Base-by-base conservation (phyloP, 2,329 filamentous ascomycete genomes). In the Parafenestella ontariensis region DNA sequence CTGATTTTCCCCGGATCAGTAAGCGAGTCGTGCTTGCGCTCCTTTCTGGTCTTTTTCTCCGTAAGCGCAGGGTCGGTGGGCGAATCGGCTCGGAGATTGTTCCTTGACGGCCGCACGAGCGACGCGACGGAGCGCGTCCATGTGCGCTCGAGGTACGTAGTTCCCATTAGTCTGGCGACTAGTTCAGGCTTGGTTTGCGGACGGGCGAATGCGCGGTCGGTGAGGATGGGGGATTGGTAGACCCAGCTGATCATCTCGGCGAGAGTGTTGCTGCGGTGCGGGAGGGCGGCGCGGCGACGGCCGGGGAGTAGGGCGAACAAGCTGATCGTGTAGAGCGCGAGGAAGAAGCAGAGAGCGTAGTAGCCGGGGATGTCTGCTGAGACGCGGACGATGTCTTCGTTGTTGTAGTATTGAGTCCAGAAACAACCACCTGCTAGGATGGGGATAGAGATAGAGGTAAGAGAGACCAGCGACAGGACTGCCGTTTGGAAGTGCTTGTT, bases 241-340 rank as follows among this genome's bases (percentile, higher is more conserved):
- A 94, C 81, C 71, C 94, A 93, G 68, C 87, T 89, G 63, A 96
- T 83, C 20, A 93, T 81, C 71, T 93, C 91, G 1, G 90, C 89
- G 17, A 96, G 81, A 42, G 85, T 91, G 56, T 83, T 85, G 36
- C 90, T 87, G 5, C 83, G 82, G 70, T 96, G 92, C 0, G 92
- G 91, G 1, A 96, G 83, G 37, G 87, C 80, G 61, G 87, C 85
- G 34, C 82, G 79, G 37, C 80, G 77, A 13, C 90, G 83, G 11
- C 80, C 77, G 0, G 89, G 89, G 52, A 91, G 77, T 5, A 85
- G 48, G 46, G 65, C 75, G 37, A 85, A 70, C 46, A 94, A 79
- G 11, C 83, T 86, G n/a, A 86, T 62, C 10, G 88, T 80, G 76
- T 90, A 94, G 21, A 96, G 75, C 21, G 86, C 79, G 3, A 92